Percentiles rank a stretch among this genome's conserved stretches.
Conservation (phyloP, 805 yeast species). For the Spathaspora sp. region DNA sequence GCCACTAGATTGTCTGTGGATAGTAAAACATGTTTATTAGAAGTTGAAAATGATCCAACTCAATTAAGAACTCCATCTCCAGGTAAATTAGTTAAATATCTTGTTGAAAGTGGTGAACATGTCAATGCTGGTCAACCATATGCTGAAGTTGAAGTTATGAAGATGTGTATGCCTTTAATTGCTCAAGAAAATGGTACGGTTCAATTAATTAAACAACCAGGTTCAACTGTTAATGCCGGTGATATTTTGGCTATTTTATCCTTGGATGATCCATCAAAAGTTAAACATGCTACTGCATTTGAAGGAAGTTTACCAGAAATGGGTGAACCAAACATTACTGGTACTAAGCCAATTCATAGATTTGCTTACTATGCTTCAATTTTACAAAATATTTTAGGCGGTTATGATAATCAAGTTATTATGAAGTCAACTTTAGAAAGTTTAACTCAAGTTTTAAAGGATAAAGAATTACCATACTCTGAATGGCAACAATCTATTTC, state of each 20-base stretch:
- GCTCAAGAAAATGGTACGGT: constrained; percentile 92
- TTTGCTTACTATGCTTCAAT: constrained; percentile 57
- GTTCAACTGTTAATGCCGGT: constrained; percentile 95
- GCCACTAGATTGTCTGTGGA: constrained; percentile 95
- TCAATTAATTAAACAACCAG: constrained; percentile 94
- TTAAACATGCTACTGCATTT: constrained; percentile 92
- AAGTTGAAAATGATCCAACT: constrained; percentile 96
- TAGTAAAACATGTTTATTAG: constrained; percentile 89
- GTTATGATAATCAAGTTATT: constrained; percentile 93
- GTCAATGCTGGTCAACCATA: constrained; percentile 86
- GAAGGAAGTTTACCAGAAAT: constrained; percentile 90
- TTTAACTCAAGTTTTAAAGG: constrained; percentile 68
- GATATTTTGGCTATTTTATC: constrained; percentile 94
- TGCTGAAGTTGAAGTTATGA: constrained; percentile 99
- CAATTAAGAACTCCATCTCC: constrained; percentile 98
- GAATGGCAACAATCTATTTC: constrained; percentile 87
- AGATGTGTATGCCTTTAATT: constrained; percentile 97
- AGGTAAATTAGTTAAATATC: constrained; percentile 90
- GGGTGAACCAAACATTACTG: constrained; percentile 80
- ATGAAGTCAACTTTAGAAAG: constrained; percentile 79
- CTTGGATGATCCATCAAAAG: constrained; percentile 94
- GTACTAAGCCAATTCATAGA: constrained; percentile 79
- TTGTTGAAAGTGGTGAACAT: constrained; percentile 95
- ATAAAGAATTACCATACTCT: constrained; percentile 83
- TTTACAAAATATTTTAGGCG: constrained; percentile 76